Evolutionary conservation across 768 basidiomycete species (phyloP).

Genomic region (Suillus subalutaceus): DNA sequence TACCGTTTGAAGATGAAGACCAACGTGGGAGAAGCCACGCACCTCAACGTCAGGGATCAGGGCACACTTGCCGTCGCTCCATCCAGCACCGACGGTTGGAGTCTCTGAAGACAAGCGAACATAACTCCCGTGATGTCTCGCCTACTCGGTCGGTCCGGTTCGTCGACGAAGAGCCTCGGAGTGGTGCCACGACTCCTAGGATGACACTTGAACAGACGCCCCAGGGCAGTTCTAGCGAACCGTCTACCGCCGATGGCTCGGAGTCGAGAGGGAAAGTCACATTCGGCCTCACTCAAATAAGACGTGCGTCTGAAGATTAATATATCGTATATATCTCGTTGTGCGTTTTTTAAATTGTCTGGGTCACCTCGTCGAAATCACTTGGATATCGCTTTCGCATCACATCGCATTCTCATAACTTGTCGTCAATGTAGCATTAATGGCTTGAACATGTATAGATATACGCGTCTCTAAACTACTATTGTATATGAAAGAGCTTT

Average conservation of each 20-base stretch:
- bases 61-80: conserved; percentile 22
- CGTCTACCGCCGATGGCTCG: conserved; percentile 18
- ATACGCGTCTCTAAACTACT: neutral
- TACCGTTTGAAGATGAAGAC: conserved; percentile 13
- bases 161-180: conserved; percentile 40
- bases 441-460: conserved; percentile 3
- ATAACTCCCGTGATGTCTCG: conserved; percentile 41
- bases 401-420: neutral
- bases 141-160: conserved; percentile 52
- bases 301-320: neutral
- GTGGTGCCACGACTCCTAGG: conserved; percentile 25
- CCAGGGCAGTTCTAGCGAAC: conserved; percentile 18
- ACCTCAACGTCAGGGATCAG: conserved; percentile 18
- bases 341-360: neutral
- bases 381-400: neutral
- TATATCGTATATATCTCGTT: neutral
- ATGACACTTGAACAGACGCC: conserved; percentile 24
- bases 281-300: conserved; percentile 23
- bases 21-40: conserved; percentile 27
- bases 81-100: conserved; percentile 34
- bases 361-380: neutral
- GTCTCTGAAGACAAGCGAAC: conserved; percentile 24
- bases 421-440: conserved; percentile 9
- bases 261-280: conserved; percentile 18
- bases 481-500: conserved; percentile 2